Evolutionary conservation across 176 grass and related monocot genomes (phyloP).

Genomic region (Zea mays): Zm-B73-REFERENCE-NAM-5.0 NC_050096.1:8298001-8298500

Average conservation of each 20-base stretch:
- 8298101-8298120: constrained; percentile 26
- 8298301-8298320: not conserved
- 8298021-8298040: not conserved
- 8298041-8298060: constrained; percentile 59
- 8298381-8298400: not conserved
- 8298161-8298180: not conserved
- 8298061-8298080: constrained; percentile 60
- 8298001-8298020: constrained; percentile 8
- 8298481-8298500: not conserved
- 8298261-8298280: not conserved
- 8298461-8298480: not conserved
- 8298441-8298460: not conserved
- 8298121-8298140: not conserved
- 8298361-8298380: not conserved
- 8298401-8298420: not conserved
- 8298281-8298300: not conserved
- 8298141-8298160: not conserved
- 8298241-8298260: not conserved
- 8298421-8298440: not conserved
- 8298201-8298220: not conserved
- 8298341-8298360: not conserved
- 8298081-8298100: constrained; percentile 74
- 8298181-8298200: not conserved
- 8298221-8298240: not conserved
- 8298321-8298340: not conserved